Percentiles rank a stretch among this genome's conserved stretches.
These are phyloP conservation scores for Silybum marianum DNA, from an alignment of 129 eudicot species.

Conservation along the genomic window DNA sequence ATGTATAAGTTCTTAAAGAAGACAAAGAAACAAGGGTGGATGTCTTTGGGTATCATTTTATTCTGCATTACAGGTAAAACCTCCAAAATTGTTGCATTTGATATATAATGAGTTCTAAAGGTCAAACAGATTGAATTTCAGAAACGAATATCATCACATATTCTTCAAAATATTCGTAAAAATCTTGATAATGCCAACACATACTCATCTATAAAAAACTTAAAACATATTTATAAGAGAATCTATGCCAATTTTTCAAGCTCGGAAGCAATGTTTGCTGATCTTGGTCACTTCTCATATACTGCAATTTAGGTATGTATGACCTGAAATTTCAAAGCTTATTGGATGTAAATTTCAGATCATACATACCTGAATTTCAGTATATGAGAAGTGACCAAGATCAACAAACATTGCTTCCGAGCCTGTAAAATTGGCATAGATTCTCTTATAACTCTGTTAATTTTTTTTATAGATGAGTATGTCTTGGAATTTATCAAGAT, in stretches of 20 bases:
- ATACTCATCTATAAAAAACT: not conserved
- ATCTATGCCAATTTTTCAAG: conserved; percentile 44
- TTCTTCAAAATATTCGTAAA: not conserved
- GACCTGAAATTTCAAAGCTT: conserved; percentile 2
- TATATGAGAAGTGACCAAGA: conserved; percentile 91
- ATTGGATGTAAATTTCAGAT: not conserved
- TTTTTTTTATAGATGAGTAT: not conserved
- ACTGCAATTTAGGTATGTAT: conserved; percentile 81
- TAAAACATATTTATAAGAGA: not conserved
- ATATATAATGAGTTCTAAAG: not conserved
- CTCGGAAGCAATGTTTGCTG: conserved; percentile 98
- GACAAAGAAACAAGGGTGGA: conserved; percentile 87
- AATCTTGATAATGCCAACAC: not conserved
- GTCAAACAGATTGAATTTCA: conserved; percentile 14
- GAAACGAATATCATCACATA: not conserved
- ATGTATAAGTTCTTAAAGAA: conserved; percentile 89
- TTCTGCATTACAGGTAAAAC: conserved; percentile 85
- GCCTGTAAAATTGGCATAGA: conserved; percentile 43
- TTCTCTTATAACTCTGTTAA: not conserved
- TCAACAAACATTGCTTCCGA: conserved; percentile 99
- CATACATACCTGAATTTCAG: conserved; percentile 79
- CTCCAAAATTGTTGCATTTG: not conserved
- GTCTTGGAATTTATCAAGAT: not conserved
- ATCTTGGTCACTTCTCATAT: conserved; percentile 94
- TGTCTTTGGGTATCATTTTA: conserved; percentile 91